These are phyloP conservation scores for Clonostachys chloroleuca DNA, from an alignment of 2,329 filamentous ascomycete genomes.

Conservation along the genomic window DNA sequence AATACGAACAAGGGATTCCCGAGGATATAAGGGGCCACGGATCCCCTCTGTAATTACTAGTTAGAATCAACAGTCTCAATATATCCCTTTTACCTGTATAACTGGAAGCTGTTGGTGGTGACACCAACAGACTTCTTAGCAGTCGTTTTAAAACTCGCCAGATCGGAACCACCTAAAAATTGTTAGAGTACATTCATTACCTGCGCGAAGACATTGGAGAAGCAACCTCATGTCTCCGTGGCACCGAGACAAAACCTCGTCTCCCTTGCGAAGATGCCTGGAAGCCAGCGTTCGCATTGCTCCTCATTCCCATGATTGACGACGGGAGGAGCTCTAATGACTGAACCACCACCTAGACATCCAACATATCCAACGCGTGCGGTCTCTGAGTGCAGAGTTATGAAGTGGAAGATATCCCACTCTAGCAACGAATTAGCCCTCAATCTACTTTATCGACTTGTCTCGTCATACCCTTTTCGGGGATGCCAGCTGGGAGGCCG, in stretches of 20 bases:
- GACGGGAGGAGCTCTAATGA: conserved; percentile 65
- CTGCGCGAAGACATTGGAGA: not conserved
- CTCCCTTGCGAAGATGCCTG: conserved; percentile 72
- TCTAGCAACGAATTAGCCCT: conserved; percentile 59
- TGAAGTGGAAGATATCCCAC: conserved; percentile 82
- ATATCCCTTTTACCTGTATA: no score
- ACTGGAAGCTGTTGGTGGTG: no score
- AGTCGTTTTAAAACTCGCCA: conserved; percentile 74
- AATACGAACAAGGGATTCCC: no score
- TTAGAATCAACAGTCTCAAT: no score
- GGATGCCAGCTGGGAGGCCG: conserved; percentile 60
- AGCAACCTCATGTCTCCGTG: conserved; percentile 57
- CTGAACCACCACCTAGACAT: conserved; percentile 67
- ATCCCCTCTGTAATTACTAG: no score
- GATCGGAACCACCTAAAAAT: conserved; percentile 72
- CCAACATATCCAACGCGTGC: conserved; percentile 49
- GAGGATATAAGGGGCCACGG: no score
- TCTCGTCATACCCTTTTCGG: not conserved
- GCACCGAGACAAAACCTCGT: conserved; percentile 89
- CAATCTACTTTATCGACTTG: no score
- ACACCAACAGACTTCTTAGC: no score
- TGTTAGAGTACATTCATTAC: not conserved
- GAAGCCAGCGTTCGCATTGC: conserved; percentile 69
- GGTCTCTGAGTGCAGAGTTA: conserved; percentile 63
- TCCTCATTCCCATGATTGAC: conserved; percentile 60